Evolutionary conservation across 1,284 basidiomycete genomes (phyloP), one percentile per base, ranked within the genome.

Genomic region (Polyporus tsugae): DNA sequence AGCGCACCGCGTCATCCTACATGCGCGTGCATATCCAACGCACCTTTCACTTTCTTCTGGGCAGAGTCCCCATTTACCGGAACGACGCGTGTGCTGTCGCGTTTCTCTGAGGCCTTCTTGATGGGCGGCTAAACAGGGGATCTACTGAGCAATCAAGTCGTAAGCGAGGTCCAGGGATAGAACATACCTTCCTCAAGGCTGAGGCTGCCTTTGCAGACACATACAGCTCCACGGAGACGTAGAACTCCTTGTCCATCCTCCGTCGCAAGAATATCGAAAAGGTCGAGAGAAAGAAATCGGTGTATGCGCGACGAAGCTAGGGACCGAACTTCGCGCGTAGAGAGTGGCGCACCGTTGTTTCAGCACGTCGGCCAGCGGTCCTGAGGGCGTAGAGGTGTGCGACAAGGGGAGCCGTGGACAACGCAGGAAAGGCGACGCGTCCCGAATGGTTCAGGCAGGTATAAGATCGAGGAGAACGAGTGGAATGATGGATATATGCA

Each of bases 21-120:
- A 63, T 49, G 25, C 64, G 44, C 35, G 46, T 52, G 29, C 36
- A 64, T 33, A 61, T 22, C 39, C 15, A 42, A 70, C 80, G 68
- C 66, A 91, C 91, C 91, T 85, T 86, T 91, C 70, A 91, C 78
- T 74, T 83, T 90, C 78, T 80, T 84, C 71, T 81, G 80, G 46
- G 84, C 82, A 41, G 84, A 80, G 61, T 81, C 81, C 44, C 76
- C 71, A 33, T 60, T 67, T 6, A 65, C 60, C 13, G 77, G 73
- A 58, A 75, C 64, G 57, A 79, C 74, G 71, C 79, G 81, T 38
- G 81, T 74, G 46, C 82, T 82, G 55, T 90, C 89, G 71, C 85
- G 84, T 78, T 86, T 89, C 72, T 91, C 89, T 41, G 75, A 67
- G 76, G 83, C 87, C 81, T 86, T 91, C 65, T 70, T 71, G 5